Base-by-base conservation (phyloP, 2,329 filamentous ascomycete species). In the Graphiopsis chlorocephala region DNA sequence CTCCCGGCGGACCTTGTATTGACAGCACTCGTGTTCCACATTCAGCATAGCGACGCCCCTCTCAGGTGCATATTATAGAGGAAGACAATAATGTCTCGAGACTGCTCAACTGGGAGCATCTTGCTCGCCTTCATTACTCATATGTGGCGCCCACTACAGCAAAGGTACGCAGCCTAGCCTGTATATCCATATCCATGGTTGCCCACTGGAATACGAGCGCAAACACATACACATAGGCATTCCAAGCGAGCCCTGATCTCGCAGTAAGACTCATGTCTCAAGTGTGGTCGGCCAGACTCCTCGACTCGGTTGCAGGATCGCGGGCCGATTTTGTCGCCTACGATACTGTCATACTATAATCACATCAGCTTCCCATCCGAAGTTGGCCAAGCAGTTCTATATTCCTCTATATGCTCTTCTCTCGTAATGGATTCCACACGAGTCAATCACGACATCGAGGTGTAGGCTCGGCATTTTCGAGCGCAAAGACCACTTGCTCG, bases 1-100 rank as follows among this genome's bases (percentile, higher is more conserved):
- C 60, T 62, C 31, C 60, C 60, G 50, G 50, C 60, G 60, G 48
- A 62, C 60, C 48, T 53, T 62, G 20, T 62, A 50, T 62, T 29
- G 60, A 62, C 60, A 38, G 31, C 20, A 31, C 29, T 56, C 53
- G 29, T 35, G 14, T 56, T 23, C 53, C 29, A 31, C 11, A 56
- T 53, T 20, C 29, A 12, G 50, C 23, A 28, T 52, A n/a, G 50
- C 17, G 29, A 31, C 26, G 15, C 28, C 50, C 50, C 50, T 53
- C 26, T 31, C 15, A 25, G 3, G 3, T 29, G 50, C 50, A 31
- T 53, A 29, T 26, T 4, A 53, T n/a, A 31, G 7, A n/a, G 48
- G 26, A 26, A 26, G 8, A 7, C 50, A 53, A 11, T 1, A 10
- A 52, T 28, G 23, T 17, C 29, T 29, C 48, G 23, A 52, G 7